Evolutionary conservation across 805 yeast species (phyloP).

Genomic region (Teunomyces cretensis): DNA sequence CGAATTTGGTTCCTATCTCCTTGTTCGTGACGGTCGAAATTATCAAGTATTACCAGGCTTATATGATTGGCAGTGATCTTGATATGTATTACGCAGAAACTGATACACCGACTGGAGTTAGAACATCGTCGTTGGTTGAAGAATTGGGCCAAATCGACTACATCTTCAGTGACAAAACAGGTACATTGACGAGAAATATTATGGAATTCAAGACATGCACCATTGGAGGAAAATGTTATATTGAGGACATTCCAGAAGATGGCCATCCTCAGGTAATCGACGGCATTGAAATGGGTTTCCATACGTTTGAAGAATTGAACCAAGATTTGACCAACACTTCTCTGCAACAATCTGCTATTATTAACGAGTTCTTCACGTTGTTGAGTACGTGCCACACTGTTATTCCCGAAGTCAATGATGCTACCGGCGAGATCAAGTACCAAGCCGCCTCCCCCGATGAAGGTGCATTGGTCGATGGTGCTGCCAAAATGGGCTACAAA

Average conservation of each 20-base stretch:
- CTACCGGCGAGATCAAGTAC: constrained; percentile 68
- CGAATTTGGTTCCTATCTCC: constrained; percentile 96
- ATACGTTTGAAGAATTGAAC: constrained; percentile 64
- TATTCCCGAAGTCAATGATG: constrained; percentile 77
- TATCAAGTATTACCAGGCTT: constrained; percentile 94
- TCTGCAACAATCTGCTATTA: constrained; percentile 43
- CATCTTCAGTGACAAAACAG: constrained; percentile 95
- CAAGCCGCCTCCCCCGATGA: constrained; percentile 99
- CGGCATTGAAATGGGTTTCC: constrained; percentile 79
- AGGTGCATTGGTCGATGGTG: constrained; percentile 97
- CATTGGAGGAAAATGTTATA: constrained; percentile 88
- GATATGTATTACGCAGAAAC: constrained; percentile 86
- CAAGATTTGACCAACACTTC: constrained; percentile 45
- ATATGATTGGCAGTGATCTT: constrained; percentile 87
- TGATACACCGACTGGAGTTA: constrained; percentile 92
- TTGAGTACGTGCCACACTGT: constrained; percentile 96
- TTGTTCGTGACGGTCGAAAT: constrained; percentile 94
- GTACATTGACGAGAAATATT: constrained; percentile 91
- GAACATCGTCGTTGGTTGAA: constrained; percentile 94
- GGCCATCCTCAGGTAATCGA: constrained; percentile 66
- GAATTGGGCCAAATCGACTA: constrained; percentile 96
- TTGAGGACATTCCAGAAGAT: constrained; percentile 89
- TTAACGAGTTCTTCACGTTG: constrained; percentile 77
- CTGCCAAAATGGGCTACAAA: constrained; percentile 81
- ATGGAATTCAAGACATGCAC: constrained; percentile 96